These are phyloP conservation scores for Asclepias syriaca DNA, from an alignment of 257 asterid genomes.

Conservation along the genomic window DNA sequence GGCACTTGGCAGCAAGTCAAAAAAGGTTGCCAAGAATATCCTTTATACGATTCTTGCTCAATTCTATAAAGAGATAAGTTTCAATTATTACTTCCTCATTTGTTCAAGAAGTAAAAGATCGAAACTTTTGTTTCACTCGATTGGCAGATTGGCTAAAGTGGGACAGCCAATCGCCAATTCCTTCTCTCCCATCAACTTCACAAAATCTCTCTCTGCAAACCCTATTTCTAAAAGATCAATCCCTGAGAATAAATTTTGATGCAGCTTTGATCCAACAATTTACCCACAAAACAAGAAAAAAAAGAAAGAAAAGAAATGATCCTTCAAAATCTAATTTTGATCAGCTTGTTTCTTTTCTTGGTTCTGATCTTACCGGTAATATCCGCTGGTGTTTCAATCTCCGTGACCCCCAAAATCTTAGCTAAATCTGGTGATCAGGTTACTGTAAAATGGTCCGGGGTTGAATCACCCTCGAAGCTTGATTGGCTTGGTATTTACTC, in stretches of 20 bases:
- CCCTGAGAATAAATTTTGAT: neutral
- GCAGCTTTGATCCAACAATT: neutral
- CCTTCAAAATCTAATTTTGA: constrained; percentile 4
- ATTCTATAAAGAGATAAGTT: neutral
- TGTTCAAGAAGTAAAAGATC: neutral
- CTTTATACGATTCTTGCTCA: neutral
- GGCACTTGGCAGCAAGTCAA: neutral
- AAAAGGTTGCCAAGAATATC: neutral
- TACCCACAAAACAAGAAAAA: neutral
- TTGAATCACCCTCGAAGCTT: constrained; percentile 56
- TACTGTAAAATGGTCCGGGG: constrained; percentile 67
- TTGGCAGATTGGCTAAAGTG: neutral
- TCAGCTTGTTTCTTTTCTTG: constrained; percentile 14
- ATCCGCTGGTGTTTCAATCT: constrained; percentile 36
- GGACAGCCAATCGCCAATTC: neutral
- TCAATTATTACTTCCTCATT: neutral
- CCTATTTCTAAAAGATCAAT: neutral
- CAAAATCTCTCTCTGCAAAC: neutral
- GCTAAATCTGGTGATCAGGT: constrained; percentile 61
- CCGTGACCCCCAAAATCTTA: constrained; percentile 41
- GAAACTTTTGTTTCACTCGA: neutral
- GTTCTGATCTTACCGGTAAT: constrained; percentile 22
- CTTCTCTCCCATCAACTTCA: neutral
- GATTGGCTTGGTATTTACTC: constrained; percentile 92
- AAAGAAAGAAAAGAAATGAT: constrained; percentile 1